A percentile compares a stretch with the other conserved stretches of the same genome.
Conservation (phyloP, 345 rosid genomes). For the Corchorus olitorius region DNA sequence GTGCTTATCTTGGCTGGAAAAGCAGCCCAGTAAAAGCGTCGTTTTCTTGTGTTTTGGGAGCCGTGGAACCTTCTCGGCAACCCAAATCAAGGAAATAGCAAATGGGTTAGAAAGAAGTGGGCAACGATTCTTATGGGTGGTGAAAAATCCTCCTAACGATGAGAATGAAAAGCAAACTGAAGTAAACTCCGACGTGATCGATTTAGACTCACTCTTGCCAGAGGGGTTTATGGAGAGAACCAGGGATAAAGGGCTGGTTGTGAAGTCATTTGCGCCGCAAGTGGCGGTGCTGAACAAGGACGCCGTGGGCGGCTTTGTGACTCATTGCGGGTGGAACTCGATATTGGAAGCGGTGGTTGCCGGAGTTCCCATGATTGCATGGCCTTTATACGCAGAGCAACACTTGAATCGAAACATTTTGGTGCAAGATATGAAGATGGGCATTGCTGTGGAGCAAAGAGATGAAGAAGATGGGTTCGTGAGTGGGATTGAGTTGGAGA, state of each 20-base stretch:
- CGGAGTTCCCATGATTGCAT: slow-evolving; percentile 56
- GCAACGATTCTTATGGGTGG: slow-evolving; percentile 54
- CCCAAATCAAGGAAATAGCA: slow-evolving; percentile 49
- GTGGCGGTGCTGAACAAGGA: slow-evolving; percentile 49
- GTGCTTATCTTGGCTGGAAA: slow-evolving; percentile 42
- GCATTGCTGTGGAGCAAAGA: slow-evolving; percentile 26
- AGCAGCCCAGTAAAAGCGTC: slow-evolving; percentile 41
- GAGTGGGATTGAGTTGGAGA: slow-evolving; percentile 38
- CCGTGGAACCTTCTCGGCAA: slow-evolving; percentile 36
- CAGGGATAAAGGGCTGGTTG: slow-evolving; percentile 43
- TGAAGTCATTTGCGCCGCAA: slow-evolving; percentile 68
- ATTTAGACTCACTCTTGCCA: slow-evolving; percentile 34
- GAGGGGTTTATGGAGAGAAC: slow-evolving; percentile 45
- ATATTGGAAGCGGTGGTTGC: slow-evolving; percentile 55
- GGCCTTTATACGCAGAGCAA: slow-evolving; percentile 61
- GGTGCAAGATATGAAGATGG: slow-evolving; percentile 43
- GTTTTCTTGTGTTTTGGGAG: slow-evolving; percentile 50
- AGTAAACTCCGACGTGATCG: slow-evolving; percentile 11
- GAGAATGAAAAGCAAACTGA: slow-evolving; percentile 27
- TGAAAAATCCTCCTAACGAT: slow-evolving; percentile 40
- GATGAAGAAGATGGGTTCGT: slow-evolving; percentile 34
- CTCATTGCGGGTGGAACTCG: slow-evolving; percentile 81
- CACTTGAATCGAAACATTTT: slow-evolving; percentile 28
- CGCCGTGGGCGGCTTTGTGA: slow-evolving; percentile 62
- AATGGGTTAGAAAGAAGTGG: slow-evolving; percentile 47